phyloP scores from a whole-genome alignment of 768 basidiomycete genomes.

The Kwoniella sp. region DNA sequence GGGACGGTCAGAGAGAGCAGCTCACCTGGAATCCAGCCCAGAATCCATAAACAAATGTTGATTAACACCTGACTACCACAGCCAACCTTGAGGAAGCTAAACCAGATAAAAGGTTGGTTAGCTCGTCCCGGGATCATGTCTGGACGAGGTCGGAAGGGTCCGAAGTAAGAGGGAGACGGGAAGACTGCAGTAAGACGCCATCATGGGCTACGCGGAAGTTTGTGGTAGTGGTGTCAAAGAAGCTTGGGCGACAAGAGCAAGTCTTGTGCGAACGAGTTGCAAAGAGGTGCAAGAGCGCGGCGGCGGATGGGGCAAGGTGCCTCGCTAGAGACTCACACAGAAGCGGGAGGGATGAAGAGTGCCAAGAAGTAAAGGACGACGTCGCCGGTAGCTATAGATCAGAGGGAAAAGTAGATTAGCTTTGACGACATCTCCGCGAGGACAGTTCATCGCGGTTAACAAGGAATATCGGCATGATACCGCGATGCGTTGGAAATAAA shows the following conservation, averaged over 20 bases:
- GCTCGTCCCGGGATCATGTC: conserved; percentile 5
- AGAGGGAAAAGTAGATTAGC: neutral
- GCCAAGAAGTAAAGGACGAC: conserved; percentile 57
- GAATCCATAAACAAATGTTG: conserved; percentile 57
- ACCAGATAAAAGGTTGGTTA: neutral
- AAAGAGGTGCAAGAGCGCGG: too few species aligned
- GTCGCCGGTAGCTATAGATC: conserved; percentile 46
- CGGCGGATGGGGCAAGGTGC: too few species aligned
- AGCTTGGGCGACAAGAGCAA: too few species aligned
- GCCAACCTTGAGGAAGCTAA: conserved; percentile 25
- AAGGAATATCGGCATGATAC: too few species aligned
- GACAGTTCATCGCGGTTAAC: too few species aligned
- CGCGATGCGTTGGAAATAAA: too few species aligned
- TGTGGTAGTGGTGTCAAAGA: too few species aligned
- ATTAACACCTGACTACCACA: conserved; percentile 23
- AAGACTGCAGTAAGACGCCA: too few species aligned
- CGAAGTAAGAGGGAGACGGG: neutral
- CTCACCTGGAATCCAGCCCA: conserved; percentile 62
- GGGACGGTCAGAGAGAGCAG: neutral
- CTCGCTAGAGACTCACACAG: conserved; percentile 34
- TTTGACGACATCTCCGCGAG: too few species aligned
- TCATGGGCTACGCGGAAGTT: too few species aligned
- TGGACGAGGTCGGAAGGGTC: neutral
- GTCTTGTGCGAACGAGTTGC: too few species aligned
- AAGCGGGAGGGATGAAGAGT: conserved; percentile 49